phyloP scores from a whole-genome alignment of 139 green algal species.

The Tetraselmis chui region DNA sequence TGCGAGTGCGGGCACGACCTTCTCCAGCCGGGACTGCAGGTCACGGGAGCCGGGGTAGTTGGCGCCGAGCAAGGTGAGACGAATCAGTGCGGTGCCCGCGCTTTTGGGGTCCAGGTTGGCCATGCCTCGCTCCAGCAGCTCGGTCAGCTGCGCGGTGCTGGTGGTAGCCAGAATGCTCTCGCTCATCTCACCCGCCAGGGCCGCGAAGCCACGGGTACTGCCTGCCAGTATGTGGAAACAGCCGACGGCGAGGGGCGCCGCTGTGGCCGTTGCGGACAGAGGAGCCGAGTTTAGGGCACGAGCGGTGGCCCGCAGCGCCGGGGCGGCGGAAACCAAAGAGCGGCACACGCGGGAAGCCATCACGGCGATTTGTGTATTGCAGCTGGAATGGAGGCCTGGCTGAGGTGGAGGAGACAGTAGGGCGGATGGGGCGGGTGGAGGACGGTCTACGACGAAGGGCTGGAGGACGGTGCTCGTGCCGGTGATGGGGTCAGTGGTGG shows the following conservation, averaged over 20 bases:
- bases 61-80: not conserved
- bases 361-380: not conserved
- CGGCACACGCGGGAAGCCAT: not conserved
- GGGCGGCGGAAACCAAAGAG: not conserved
- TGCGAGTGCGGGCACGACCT: not conserved
- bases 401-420: not conserved
- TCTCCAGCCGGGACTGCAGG: not conserved
- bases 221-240: too few relatives aligned
- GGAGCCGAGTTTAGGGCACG: not conserved
- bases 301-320: not conserved
- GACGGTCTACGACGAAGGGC: too few relatives aligned
- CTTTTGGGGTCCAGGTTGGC: not conserved
- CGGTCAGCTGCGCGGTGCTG: not conserved
- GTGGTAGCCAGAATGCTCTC: not conserved
- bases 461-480: too few relatives aligned
- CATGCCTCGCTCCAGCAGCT: not conserved
- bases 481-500: too few relatives aligned
- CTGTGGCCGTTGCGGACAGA: not conserved
- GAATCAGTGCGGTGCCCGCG: not conserved
- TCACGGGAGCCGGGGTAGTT: not conserved
- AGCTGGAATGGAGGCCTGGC: too few relatives aligned
- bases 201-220: not conserved
- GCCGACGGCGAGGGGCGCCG: not conserved
- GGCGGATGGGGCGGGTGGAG: not conserved
- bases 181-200: not conserved